Evolutionary conservation across 2,329 filamentous ascomycete genomes (phyloP), one percentile per base, ranked within the genome.

Genomic region (Blastomyces emzantsi): DNA sequence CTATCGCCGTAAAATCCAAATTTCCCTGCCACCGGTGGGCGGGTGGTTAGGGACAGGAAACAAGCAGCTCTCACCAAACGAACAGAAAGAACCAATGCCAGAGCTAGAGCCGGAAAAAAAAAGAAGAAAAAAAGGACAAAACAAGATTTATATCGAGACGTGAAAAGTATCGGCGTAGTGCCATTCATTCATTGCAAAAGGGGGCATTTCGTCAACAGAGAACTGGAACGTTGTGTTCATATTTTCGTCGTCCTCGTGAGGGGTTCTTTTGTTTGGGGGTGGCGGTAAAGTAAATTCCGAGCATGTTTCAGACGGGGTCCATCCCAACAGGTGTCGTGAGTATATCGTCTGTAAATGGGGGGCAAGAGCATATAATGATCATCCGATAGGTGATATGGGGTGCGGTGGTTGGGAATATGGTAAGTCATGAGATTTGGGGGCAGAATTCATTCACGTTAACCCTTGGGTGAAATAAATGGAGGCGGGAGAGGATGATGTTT

Each of bases 401-500:
- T 13, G 15, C 2, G 33, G 39, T 22, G 47, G 47, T 33, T 39
- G 17, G 47, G 13, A 17, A 33, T 22, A 39, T 30, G 47, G 41
- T 17, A n/a, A 39, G 9, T 47, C 43, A 58, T 41, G 25, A 39
- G 54, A 59, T 33, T 22, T n/a, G 54, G 19, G 54, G 13, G 55
- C 52, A 60, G 60, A 60, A 59, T 17, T 43, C 41, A 43, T 43
- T 43, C 41, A 19, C 17, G 9, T 15, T 17, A 13, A 13, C 41
- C 7, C 7, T 64, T 9, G 15, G n/a, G 13, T 13, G 6, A 19
- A 13, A 11, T 5, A 51, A 51, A 51, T 1, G 1, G 45, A 5
- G n/a, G 7, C 3, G 19, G 17, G 6, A 22, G n/a, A 3, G n/a
- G 9, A 2, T 15, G 4, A 22, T 13, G 22, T 74, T 74, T 85